Base-by-base conservation (phyloP, 176 grass and related monocot species). In the Oropetium thomaeum region DNA sequence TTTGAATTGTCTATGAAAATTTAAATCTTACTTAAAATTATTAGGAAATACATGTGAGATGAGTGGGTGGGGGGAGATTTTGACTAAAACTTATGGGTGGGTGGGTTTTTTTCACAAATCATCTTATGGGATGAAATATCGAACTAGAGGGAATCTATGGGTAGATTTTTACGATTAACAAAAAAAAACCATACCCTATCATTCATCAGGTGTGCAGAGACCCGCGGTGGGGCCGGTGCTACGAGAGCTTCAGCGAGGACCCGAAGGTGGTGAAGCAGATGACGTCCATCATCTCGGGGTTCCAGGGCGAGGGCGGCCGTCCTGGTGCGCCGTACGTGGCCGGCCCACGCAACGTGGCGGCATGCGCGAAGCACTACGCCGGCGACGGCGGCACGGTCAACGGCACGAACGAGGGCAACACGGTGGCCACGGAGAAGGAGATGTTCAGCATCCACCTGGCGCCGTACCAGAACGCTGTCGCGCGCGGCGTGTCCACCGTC, bases 201-300 rank as follows among this genome's bases (percentile, higher is more conserved):
- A n/a, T n/a, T n/a, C n/a, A n/a, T n/a, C n/a, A 90, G 91, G 87
- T 90, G 41, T 93, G 91, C 70, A 85, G 91, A 83, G 91, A 93
- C 49, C 84, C 91, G 35, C 82, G 91, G 71, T 93, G 91, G 91
- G 91, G 91, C 10, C 91, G 87, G 7, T 93, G 91, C 77, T 93
- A 90, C 0, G 91, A 93, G 68, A 93, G 91, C 73, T 93, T 90
- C 10, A 90, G 91, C 1, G 91, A 93, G 67, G 87, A 93, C 47
- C 80, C 88, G 49, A 87, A 77, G 81, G 69, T 90, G 69, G 91
- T 93, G n/a, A 81, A 90, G 65, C 62, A 70, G 26, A 53, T 93
- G 69, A 93, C 91, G 23, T 52, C 82, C 43, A 58, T 93, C 23
- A 90, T 93, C 60, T 75, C 88, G 29, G 91, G 91, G 2, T 59